A percentile compares a stretch with the other conserved stretches of the same genome.
Conservation (phyloP, 441 rosid genomes). For the Lepidium campestre region DNA sequence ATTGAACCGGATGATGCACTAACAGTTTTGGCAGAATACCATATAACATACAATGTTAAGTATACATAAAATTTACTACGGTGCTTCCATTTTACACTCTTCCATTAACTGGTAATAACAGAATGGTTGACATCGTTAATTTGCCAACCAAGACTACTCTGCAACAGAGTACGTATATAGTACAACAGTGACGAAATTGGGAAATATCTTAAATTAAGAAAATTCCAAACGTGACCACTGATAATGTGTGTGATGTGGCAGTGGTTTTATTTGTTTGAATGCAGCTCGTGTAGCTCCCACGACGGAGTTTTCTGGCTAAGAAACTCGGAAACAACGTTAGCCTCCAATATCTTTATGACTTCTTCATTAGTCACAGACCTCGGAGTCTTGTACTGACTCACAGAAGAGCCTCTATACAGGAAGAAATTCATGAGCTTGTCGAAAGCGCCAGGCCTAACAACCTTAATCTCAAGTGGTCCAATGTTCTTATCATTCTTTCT, state of each 20-base stretch:
- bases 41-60: too few relatives aligned
- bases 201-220: too few relatives aligned
- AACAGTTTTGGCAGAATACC: too few relatives aligned
- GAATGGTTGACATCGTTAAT: too few relatives aligned
- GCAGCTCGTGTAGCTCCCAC: slow-evolving; percentile 20
- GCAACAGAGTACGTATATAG: too few relatives aligned
- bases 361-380: slow-evolving; percentile 47
- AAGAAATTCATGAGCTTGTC: slow-evolving; percentile 60
- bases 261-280: slow-evolving; percentile 11
- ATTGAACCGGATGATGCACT: background rate
- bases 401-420: slow-evolving; percentile 58
- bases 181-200: too few relatives aligned
- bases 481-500: slow-evolving; percentile 52
- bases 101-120: too few relatives aligned
- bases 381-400: slow-evolving; percentile 73
- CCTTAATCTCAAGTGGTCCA: slow-evolving; percentile 66
- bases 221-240: too few relatives aligned
- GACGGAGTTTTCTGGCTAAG: slow-evolving; percentile 31
- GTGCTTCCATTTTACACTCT: too few relatives aligned
- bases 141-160: too few relatives aligned
- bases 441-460: slow-evolving; percentile 52
- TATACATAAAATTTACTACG: too few relatives aligned
- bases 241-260: too few relatives aligned
- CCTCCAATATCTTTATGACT: slow-evolving; percentile 39
- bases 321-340: slow-evolving; percentile 41